Conservation (phyloP, 768 basidiomycete species). For the Filobasidium wieringae region DNA sequence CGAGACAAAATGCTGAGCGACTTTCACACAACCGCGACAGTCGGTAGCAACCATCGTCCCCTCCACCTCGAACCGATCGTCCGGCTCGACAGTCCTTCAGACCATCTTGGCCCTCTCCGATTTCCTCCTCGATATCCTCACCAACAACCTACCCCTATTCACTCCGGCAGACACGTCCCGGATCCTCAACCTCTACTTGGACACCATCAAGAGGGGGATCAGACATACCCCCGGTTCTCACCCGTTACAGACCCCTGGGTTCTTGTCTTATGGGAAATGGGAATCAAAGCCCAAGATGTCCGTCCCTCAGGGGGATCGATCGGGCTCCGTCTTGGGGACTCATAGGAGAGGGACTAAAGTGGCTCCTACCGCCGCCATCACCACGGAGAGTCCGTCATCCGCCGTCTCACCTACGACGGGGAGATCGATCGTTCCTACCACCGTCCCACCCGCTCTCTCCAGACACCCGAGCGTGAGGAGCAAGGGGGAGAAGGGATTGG, state of each 20-base stretch:
- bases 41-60: too few species aligned
- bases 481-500: neutral
- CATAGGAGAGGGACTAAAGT: constrained; percentile 3
- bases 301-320: neutral
- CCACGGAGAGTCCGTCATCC: neutral
- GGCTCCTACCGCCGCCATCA: neutral
- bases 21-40: too few species aligned
- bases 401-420: too few species aligned
- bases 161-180: constrained; percentile 21
- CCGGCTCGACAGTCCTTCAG: neutral
- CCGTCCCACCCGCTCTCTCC: neutral
- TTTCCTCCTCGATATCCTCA: constrained; percentile 23
- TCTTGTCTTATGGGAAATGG: neutral
- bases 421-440: too few species aligned
- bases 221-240: neutral
- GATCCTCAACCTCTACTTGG: constrained; percentile 24
- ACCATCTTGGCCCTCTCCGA: constrained; percentile 21
- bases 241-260: constrained; percentile 2
- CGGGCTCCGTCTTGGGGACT: constrained; percentile 10
- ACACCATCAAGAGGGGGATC: constrained; percentile 23
- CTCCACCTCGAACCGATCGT: neutral
- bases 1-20: too few species aligned
- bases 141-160: constrained; percentile 26
- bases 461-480: neutral
- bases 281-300: neutral